Evolutionary conservation across 2,329 filamentous ascomycete genomes (phyloP).

Genomic region (Diaporthe eres): DNA sequence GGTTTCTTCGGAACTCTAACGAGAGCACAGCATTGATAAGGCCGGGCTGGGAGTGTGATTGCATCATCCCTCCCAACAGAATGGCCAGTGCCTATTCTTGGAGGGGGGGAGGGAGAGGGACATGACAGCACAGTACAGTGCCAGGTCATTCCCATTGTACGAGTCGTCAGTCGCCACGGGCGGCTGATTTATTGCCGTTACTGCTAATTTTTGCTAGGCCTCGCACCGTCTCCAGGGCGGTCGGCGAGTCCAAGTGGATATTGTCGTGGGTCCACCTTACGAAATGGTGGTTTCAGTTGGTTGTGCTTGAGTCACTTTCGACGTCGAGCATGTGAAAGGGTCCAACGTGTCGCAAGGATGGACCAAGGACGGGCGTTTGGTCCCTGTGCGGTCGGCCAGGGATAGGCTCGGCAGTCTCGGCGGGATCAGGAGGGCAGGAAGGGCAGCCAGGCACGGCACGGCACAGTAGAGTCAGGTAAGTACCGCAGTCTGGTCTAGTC

Average conservation of each 20-base stretch:
- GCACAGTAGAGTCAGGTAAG: not conserved
- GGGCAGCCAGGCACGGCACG: not conserved
- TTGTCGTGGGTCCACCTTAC: conserved; percentile 32
- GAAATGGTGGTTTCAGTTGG: conserved; percentile 34
- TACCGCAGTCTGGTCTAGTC: not conserved
- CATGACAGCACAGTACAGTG: conserved; percentile 22
- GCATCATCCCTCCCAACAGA: conserved; percentile 38
- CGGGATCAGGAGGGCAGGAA: not conserved
- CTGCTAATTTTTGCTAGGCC: conserved; percentile 23
- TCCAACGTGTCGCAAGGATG: not conserved
- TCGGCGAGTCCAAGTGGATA: conserved; percentile 34
- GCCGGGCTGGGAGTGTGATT: conserved; percentile 30
- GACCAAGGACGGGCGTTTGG: not conserved
- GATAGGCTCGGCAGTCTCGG: conserved; percentile 20
- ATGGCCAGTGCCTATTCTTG: conserved; percentile 10
- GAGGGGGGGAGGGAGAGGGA: not conserved
- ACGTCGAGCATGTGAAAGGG: conserved; percentile 40
- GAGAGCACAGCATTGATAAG: conserved; percentile 37
- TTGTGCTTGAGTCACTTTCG: conserved; percentile 31
- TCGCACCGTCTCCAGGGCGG: conserved; percentile 34
- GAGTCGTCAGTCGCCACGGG: conserved; percentile 35
- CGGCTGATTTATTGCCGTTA: conserved; percentile 25
- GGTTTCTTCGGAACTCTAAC: conserved; percentile 29
- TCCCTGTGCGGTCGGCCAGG: not conserved
- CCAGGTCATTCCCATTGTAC: conserved; percentile 27